These are phyloP conservation scores for Bassia scoparia DNA, from an alignment of 148 eudicot genomes.

Conservation along the genomic window DNA sequence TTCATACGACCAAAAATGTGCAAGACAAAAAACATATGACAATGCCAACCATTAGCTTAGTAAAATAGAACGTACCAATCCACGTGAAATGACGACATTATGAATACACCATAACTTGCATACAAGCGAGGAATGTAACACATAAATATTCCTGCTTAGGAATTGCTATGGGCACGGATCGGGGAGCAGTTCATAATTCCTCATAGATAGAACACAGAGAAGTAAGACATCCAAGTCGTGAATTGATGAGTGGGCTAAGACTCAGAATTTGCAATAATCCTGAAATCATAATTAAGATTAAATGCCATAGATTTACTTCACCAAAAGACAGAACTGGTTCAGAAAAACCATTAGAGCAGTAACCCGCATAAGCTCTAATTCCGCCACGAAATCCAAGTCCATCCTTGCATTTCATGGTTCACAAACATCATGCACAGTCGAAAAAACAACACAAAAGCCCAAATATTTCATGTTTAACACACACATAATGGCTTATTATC, in stretches of 20 bases:
- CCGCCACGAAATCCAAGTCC: background rate
- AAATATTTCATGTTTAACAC: background rate
- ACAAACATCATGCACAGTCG: background rate
- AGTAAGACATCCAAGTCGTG: constrained; percentile 74
- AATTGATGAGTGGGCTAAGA: constrained; percentile 65
- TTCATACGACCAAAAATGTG: background rate
- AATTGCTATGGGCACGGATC: constrained; percentile 74
- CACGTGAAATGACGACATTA: background rate
- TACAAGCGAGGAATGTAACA: background rate
- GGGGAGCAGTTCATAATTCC: constrained; percentile 73
- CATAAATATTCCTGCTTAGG: constrained; percentile 50
- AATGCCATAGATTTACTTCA: background rate
- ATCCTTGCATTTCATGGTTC: background rate
- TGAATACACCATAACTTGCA: background rate
- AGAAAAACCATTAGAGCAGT: background rate
- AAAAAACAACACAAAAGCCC: too few species aligned
- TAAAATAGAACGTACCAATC: background rate
- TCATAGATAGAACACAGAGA: constrained; percentile 87
- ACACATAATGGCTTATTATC: background rate
- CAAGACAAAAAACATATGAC: background rate
- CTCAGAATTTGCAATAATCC: constrained; percentile 70
- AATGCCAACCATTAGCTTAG: background rate
- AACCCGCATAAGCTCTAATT: background rate
- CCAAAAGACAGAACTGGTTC: too few species aligned
- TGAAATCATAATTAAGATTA: constrained; percentile 13